Evolutionary conservation across 1,139 yeast species (phyloP).

Genomic region (Hanseniaspora gamundiae): DNA sequence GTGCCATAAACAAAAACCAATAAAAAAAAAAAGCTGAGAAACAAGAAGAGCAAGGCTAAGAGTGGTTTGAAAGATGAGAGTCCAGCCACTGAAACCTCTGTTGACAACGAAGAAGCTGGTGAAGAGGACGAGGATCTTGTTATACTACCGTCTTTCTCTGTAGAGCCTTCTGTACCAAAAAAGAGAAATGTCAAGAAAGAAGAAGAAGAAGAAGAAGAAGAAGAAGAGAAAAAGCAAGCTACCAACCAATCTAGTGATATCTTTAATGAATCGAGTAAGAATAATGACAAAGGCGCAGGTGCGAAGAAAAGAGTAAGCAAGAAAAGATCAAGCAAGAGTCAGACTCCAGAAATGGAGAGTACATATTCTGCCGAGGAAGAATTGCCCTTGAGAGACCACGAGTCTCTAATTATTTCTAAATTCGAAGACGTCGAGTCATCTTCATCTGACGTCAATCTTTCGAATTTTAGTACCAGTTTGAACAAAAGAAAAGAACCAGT

Average conservation of each 20-base stretch:
- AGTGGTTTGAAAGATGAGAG: neutral
- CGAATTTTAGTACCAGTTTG: neutral
- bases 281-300: neutral
- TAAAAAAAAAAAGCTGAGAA: constrained; percentile 1
- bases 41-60: neutral
- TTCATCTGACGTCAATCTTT: neutral
- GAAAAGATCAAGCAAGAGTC: constrained; percentile 7
- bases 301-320: neutral
- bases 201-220: constrained; percentile 3
- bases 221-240: constrained; percentile 2
- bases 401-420: constrained; percentile 13
- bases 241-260: neutral
- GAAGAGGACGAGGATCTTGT: too few relatives aligned
- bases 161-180: neutral
- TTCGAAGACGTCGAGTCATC: constrained; percentile 14
- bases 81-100: neutral
- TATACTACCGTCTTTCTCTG: too few relatives aligned
- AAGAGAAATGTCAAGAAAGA: neutral
- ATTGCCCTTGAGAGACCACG: constrained; percentile 6
- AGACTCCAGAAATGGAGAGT: constrained; percentile 1
- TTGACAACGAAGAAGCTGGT: neutral
- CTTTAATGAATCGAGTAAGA: neutral
- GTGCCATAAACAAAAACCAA: too few relatives aligned
- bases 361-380: neutral
- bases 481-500: neutral